A percentile compares a stretch with the other conserved stretches of the same genome.
phyloP scores from a whole-genome alignment of 345 rosid species.

The Aquilaria yunnanensis region DNA sequence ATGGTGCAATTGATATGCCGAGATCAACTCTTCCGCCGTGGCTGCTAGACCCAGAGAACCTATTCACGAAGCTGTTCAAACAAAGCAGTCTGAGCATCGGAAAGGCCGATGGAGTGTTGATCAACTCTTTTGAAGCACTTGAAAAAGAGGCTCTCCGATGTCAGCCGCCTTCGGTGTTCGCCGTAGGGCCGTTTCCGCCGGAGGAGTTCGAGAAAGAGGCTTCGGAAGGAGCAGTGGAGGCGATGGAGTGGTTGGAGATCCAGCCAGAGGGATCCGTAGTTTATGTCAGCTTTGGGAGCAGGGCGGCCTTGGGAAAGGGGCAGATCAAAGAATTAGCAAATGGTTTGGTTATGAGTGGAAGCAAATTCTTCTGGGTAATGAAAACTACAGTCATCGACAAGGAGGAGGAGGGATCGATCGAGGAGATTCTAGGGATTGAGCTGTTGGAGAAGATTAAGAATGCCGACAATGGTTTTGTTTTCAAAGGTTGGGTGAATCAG shows the following conservation, averaged over 20 bases:
- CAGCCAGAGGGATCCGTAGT: constrained; percentile 32
- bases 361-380: constrained; percentile 36
- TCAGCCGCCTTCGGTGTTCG: constrained; percentile 22
- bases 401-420: constrained; percentile 20
- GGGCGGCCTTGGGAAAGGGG: constrained; percentile 23
- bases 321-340: constrained; percentile 37
- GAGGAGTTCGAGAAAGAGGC: constrained; percentile 14
- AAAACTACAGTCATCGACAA: constrained; percentile 26
- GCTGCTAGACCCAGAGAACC: constrained; percentile 10
- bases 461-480: constrained; percentile 20
- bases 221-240: not conserved
- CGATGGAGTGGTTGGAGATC: constrained; percentile 28
- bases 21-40: constrained; percentile 30
- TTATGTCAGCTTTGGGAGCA: constrained; percentile 44
- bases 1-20: constrained; percentile 19
- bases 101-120: constrained; percentile 22
- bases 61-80: constrained; percentile 11
- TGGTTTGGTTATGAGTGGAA: constrained; percentile 27
- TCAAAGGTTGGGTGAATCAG: constrained; percentile 40
- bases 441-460: constrained; percentile 12
- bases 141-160: constrained; percentile 20
- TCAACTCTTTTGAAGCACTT: constrained; percentile 32
- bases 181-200: constrained; percentile 32
- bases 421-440: constrained; percentile 24
- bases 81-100: constrained; percentile 5